Base-by-base conservation (phyloP, 768 basidiomycete species). In the Lactifluus subvellereus region DNA sequence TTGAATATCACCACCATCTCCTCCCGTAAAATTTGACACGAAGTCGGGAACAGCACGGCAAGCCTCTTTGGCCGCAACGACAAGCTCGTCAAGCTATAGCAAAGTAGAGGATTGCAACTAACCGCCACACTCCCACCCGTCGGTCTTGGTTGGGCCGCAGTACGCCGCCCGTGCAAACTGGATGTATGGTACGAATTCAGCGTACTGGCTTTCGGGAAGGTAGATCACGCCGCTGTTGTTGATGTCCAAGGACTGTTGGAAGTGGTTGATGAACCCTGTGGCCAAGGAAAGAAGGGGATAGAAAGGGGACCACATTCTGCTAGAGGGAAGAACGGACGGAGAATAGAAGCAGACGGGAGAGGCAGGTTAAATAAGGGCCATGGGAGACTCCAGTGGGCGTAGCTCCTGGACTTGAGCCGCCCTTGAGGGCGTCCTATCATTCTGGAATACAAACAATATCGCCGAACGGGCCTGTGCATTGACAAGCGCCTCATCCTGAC, bases 111-210 rank as follows among this genome's bases (percentile, higher is more conserved):
- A 54, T 55, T 40, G 58, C 47, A 50, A 69, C 71, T 54, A 68
- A 78, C 79, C 69, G 61, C 82, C 79, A 66, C 80, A 86, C 1
- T 68, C 54, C 80, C 80, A 83, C 33, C 65, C 73, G 18, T 69
- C 67, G 18, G 80, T 62, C 50, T 69, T 72, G 62, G 65, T 69
- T 2, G 78, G 72, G 4, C 74, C 45, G 64, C 84, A 84, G 69
- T 85, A 84, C 16, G 83, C 79, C 1, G 82, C 84, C 33, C 81
- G 74, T 27, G 84, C 80, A 69, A 85, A 80, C 69, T 81, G 74
- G 0, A 80, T 77, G 57, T 75, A 84, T 9, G 82, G 81, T 0
- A 74, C 72, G 32, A 80, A 74, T n/a, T 62, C 71, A 11, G 73
- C 58, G 48, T 82, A 69, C 54, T 77, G 71, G 0, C 69, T 51